Base-by-base conservation (phyloP, 2,329 filamentous ascomycete genomes). In the Ophiosphaerella korrae region DNA sequence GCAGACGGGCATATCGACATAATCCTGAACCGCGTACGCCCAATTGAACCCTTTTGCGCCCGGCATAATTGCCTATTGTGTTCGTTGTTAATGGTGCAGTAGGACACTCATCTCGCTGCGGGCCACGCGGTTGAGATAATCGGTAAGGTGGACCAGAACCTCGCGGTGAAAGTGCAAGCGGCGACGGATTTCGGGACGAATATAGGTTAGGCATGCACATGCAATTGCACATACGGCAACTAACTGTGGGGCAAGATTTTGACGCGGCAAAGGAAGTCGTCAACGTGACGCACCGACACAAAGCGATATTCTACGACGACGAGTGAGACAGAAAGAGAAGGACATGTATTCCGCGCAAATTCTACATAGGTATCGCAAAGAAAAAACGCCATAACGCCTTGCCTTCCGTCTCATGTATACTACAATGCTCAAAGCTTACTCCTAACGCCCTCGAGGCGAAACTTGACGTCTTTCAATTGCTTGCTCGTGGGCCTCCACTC, bases 391-490 rank as follows among this genome's bases (percentile, higher is more conserved):
- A 21, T 4, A 21, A 21, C 18, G 18, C 18, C 18, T 21, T 21
- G 18, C 18, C 2, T 21, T 21, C 18, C 18, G 18, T 21, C 18
- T 4, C 18, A 21, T 21, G 18, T 21, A 14, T 21, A 42, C 7
- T 33, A 16, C 31, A 18, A 23, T 7, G 3, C 11, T 57, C 45
- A 86, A 9, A 97, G 77, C 75, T 92, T 95, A 41, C 91, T 96
- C 66, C 90, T 84, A 38, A 99, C 90, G 2, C 88, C 93, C 76
- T 97, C 94, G 16, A 99, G 79, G 55, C 94, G 82, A 74, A 95
- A 97, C 74, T 96, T 96, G 40, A 99, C 92, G 74, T 99, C 94
- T 76, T 94, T 96, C 50, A 99, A 76, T 37, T 89, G 89, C 77
- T 97, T 99, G 7, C 87, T 96, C 0, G 80, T 82, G 0, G 94